Conservation (phyloP, 768 basidiomycete species). For the Gautieria morchelliformis region DNA sequence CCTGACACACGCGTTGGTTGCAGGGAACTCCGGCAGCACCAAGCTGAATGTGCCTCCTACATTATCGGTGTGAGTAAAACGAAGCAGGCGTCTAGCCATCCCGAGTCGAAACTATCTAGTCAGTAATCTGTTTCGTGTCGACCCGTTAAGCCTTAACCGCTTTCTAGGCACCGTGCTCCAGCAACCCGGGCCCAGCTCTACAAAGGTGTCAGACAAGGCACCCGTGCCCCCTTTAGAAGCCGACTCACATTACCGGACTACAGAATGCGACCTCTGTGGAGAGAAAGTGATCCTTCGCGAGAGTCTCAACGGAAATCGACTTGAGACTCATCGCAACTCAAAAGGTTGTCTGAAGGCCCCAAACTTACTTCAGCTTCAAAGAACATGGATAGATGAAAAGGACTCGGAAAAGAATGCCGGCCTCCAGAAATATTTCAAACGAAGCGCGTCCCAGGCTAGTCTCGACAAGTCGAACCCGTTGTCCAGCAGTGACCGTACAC, state of each 20-base stretch:
- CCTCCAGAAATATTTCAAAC: too few species aligned
- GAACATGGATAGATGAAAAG: not conserved
- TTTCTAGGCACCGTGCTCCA: too few species aligned
- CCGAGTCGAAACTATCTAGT: too few species aligned
- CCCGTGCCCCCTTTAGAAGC: not conserved
- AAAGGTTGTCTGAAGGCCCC: not conserved
- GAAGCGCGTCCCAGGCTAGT: too few species aligned
- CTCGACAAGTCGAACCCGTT: too few species aligned
- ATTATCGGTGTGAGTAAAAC: not conserved
- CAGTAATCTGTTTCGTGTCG: too few species aligned
- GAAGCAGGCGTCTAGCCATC: not conserved
- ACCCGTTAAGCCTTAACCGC: too few species aligned
- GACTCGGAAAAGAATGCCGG: not conserved
- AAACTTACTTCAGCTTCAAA: not conserved
- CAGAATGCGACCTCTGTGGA: not conserved
- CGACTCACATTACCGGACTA: not conserved
- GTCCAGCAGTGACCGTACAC: too few species aligned
- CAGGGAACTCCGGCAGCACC: not conserved
- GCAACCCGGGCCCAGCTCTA: too few species aligned
- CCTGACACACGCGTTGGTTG: not conserved
- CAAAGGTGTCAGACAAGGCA: not conserved
- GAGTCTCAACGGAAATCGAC: too few species aligned
- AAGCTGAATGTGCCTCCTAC: not conserved
- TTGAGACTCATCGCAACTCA: not conserved
- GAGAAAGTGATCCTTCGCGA: not conserved